phyloP scores from a whole-genome alignment of 306 rosid genomes.

The Prinsepia uniflora region DNA sequence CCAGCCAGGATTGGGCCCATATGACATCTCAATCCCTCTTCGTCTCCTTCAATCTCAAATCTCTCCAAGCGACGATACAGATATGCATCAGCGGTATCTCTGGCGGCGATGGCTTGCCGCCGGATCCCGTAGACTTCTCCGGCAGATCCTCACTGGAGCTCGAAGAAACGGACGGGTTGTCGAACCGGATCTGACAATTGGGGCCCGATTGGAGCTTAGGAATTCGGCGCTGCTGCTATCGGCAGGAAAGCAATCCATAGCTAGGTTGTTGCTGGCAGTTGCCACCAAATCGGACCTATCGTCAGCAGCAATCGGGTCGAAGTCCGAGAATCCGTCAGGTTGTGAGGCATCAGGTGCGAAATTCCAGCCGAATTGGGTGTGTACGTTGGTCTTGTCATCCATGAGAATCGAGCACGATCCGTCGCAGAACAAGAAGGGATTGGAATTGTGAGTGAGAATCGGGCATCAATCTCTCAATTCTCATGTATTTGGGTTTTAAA shows the following conservation, averaged over 20 bases:
- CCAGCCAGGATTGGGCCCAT: too few relatives aligned
- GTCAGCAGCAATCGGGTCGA: constrained; percentile 34
- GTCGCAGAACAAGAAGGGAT: constrained; percentile 4
- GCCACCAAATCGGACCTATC: constrained; percentile 28
- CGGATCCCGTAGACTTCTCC: constrained; percentile 65
- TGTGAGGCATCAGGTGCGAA: constrained; percentile 28
- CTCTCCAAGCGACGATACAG: too few relatives aligned
- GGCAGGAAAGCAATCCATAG: background rate
- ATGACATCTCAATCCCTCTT: too few relatives aligned
- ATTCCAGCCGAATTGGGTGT: constrained; percentile 73
- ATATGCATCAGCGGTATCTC: too few relatives aligned
- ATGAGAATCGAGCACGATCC: constrained; percentile 21
- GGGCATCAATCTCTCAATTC: constrained; percentile 23
- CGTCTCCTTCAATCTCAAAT: too few relatives aligned
- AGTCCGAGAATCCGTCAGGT: constrained; percentile 2
- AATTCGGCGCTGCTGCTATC: constrained; percentile 2
- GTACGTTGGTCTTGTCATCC: constrained; percentile 42
- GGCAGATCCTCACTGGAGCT: constrained; percentile 85
- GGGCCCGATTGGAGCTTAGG: constrained; percentile 25
- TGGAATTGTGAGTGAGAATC: constrained; percentile 9
- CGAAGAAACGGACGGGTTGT: constrained; percentile 70
- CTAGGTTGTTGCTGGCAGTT: background rate
- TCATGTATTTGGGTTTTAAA: too few relatives aligned
- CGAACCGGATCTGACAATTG: constrained; percentile 31
- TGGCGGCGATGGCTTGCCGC: constrained; percentile 46